Percentiles rank a stretch among this genome's conserved stretches.
Conservation (phyloP, 352 stramenopile species). For the Ophiocytium majus region DNA sequence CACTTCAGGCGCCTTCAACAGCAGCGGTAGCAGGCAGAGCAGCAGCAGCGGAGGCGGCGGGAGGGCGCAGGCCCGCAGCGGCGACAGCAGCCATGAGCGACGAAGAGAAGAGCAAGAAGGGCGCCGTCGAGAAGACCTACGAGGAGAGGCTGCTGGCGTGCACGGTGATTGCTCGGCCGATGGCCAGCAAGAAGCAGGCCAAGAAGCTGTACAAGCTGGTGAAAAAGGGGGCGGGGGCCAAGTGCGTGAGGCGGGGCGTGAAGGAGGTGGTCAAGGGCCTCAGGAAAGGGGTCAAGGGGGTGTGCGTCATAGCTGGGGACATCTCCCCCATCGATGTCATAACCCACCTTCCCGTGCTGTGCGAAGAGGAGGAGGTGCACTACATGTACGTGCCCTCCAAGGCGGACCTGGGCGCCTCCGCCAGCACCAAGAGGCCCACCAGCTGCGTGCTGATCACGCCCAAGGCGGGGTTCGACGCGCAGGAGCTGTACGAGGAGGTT, state of each 20-base stretch:
- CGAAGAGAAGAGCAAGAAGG: conserved; percentile 40
- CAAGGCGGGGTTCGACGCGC: conserved; percentile 80
- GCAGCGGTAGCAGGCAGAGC: too few species aligned
- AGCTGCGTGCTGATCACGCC: conserved; percentile 94
- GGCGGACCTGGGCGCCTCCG: conserved; percentile 86
- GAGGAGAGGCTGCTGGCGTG: conserved; percentile 66
- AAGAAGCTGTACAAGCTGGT: conserved; percentile 82
- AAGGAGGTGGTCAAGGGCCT: conserved; percentile 99
- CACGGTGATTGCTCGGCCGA: conserved; percentile 87
- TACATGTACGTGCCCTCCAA: conserved; percentile 91
- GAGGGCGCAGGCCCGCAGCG: too few species aligned
- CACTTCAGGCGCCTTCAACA: too few species aligned
- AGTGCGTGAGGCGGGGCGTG: conserved; percentile 94
- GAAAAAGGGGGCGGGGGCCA: conserved; percentile 89
- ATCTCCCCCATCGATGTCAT: conserved; percentile 99
- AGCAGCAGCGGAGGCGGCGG: too few species aligned
- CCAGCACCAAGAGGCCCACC: conserved; percentile 95
- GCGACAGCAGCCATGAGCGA: conserved; percentile 48
- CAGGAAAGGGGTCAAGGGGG: conserved; percentile 82
- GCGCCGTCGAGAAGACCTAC: conserved; percentile 37
- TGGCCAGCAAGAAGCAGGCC: conserved; percentile 91
- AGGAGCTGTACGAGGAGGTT: conserved; percentile 79
- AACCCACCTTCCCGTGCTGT: conserved; percentile 95
- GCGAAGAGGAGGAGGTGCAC: conserved; percentile 96
- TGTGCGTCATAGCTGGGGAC: conserved; percentile 97